Base-by-base conservation (phyloP, 768 basidiomycete genomes). In the Mycena sanguinolenta region DNA sequence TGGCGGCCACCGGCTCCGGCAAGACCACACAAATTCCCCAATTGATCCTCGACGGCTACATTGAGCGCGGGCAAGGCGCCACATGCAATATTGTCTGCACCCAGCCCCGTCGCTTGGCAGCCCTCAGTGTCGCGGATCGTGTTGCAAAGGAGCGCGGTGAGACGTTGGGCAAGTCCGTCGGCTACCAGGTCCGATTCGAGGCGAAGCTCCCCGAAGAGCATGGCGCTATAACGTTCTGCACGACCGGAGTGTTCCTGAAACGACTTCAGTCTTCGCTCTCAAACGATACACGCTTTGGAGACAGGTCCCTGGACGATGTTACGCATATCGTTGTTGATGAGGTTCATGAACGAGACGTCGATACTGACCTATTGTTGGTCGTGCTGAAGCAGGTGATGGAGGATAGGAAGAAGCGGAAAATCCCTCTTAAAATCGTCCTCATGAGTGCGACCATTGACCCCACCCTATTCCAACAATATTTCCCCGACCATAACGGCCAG, bases 381-480 rank as follows among this genome's bases (percentile, higher is more conserved):
- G 95, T 96, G 7, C 86, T 99, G 63, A 96, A 97, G 79, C 89
- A 94, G 27, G 80, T 97, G 27, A 80, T 97, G 76, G 88, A 86
- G 8, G 91, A 95, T 67, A 89, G 96, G 73, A 91, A 88, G 77
- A 83, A 88, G 8, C 87, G 88, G 71, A 86, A 88, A 14, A 88
- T 91, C 55, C 91, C 93, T 3, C 81, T 98, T 79, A 96, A 96
- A 79, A 85, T 98, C 72, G 82, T 98, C 50, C 87, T 99, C 65
- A 98, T 98, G 96, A 97, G 95, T 76, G 97, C 97, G 12, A 98
- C 97, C 52, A 95, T 98, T 77, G 95, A 98, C 75, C 93, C 96
- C 12, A 88, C 88, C 0, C 86, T 97, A 28, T 99, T 98, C 88
- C 92, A 94, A 77, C 82, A 87, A 14, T 99, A 98, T 82, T 99